These are phyloP conservation scores for Penicillium arizonense DNA, from an alignment of 495 filamentous ascomycete genomes.

Conservation along the genomic window DNA sequence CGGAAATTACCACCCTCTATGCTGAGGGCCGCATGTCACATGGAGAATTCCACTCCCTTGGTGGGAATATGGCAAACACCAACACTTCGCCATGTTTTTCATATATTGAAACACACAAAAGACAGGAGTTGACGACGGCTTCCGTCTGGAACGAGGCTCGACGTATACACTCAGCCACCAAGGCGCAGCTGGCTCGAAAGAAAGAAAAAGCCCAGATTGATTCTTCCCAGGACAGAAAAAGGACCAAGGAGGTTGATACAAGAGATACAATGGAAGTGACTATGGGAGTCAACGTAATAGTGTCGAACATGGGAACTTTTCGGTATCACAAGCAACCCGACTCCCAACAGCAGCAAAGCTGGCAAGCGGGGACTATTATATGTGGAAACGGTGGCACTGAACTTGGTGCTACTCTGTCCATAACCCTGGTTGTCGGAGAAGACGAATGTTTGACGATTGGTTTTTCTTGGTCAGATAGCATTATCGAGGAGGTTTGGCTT, in stretches of 20 bases:
- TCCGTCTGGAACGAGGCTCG: neutral
- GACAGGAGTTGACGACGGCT: neutral
- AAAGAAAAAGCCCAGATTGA: neutral
- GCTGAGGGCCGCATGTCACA: too few species aligned
- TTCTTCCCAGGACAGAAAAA: neutral
- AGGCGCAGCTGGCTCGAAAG: neutral
- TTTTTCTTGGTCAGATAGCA: neutral
- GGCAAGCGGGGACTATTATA: neutral
- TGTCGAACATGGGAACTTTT: neutral
- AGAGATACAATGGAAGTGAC: neutral
- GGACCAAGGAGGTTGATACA: neutral
- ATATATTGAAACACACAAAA: neutral
- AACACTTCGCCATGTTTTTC: too few species aligned
- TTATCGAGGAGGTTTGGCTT: neutral
- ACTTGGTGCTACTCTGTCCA: neutral
- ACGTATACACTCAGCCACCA: neutral
- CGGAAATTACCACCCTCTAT: too few species aligned
- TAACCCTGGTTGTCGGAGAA: neutral
- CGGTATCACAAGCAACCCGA: neutral
- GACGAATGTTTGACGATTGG: neutral
- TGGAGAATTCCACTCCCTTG: too few species aligned
- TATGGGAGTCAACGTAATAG: neutral
- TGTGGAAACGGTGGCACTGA: neutral
- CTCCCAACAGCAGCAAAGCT: neutral
- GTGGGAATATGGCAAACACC: too few species aligned